Base-by-base conservation (phyloP, 306 rosid genomes). In the Rosa lucieae region DNA sequence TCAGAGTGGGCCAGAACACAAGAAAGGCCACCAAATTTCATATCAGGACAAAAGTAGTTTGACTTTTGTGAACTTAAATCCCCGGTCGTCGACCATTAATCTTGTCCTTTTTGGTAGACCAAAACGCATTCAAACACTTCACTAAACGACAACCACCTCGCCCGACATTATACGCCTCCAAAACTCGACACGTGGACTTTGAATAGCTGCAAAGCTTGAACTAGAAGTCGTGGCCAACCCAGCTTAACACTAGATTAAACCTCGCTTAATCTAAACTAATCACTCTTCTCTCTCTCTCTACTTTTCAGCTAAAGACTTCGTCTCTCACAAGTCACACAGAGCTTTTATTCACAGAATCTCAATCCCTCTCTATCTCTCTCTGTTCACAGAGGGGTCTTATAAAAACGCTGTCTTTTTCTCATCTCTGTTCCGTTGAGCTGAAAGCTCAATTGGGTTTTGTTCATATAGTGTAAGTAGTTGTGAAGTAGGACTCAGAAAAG, bases 71-170 rank as follows among this genome's bases (percentile, higher is more conserved):
- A 10, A 29, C 1, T 75, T 46, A 44, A 39, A 29, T 15, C 47
- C 47, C 32, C 47, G 46, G 79, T 62, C 79, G 71, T 61, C 58
- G 29, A 26, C 9, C 63, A 72, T 32, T 49, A 8, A 51, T 11
- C 14, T 37, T 73, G 77, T 73, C 65, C 35, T 8, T 52, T 35
- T 73, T 37, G 77, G 77, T 73, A 55, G 77, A 4, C 67, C 63
- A 63, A 46, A 63, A 47, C 72, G 49, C 37, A 76, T 63, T 35
- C 48, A 35, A 48, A 63, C 72, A 32, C 43, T 42, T 3, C 83
- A 44, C 87, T 80, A 89, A 59, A 89, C 91, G 91, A 85, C 93
- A 84, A 80, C 56, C 58, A 17, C 44, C 15, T 0, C 52, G 72
- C 69, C 80, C 78, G 83, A 79, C 82, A 48, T 35, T 65, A 77